phyloP scores from a whole-genome alignment of 176 grass and related monocot species.

The Lolium multiflorum region DNA sequence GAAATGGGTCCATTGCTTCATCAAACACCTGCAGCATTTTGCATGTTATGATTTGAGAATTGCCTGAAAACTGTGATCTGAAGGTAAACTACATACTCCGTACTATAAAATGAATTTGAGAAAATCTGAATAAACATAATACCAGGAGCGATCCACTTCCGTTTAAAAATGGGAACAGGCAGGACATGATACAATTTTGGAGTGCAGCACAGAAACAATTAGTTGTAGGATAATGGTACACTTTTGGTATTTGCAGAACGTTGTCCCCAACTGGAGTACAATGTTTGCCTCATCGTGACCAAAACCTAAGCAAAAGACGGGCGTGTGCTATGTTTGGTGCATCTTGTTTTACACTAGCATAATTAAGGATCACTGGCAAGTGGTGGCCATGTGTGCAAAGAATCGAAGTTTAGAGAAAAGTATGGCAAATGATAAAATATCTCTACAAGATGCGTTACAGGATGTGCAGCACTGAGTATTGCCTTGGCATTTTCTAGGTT shows the following conservation, averaged over 20 bases:
- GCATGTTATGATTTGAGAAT: background rate
- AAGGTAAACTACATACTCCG: background rate
- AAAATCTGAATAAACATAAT: background rate
- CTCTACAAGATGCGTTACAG: background rate
- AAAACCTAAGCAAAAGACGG: background rate
- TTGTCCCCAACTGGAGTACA: background rate
- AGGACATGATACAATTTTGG: background rate
- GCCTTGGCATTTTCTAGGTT: background rate
- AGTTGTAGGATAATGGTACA: background rate
- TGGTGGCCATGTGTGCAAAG: too few relatives aligned
- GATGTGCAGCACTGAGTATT: background rate
- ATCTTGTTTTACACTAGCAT: background rate
- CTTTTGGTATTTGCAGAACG: background rate
- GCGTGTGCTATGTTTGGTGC: background rate
- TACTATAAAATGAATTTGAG: background rate
- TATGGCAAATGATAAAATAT: too few relatives aligned
- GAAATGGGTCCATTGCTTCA: conserved; percentile 46
- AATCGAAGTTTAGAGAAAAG: too few relatives aligned
- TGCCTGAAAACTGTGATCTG: background rate
- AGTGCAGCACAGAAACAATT: background rate
- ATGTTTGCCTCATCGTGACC: background rate
- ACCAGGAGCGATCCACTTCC: background rate
- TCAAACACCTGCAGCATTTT: conserved; percentile 47
- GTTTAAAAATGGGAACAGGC: background rate
- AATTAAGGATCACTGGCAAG: background rate